Evolutionary conservation across 2,329 filamentous ascomycete species (phyloP).

Genomic region (Fusarium sp.): DNA sequence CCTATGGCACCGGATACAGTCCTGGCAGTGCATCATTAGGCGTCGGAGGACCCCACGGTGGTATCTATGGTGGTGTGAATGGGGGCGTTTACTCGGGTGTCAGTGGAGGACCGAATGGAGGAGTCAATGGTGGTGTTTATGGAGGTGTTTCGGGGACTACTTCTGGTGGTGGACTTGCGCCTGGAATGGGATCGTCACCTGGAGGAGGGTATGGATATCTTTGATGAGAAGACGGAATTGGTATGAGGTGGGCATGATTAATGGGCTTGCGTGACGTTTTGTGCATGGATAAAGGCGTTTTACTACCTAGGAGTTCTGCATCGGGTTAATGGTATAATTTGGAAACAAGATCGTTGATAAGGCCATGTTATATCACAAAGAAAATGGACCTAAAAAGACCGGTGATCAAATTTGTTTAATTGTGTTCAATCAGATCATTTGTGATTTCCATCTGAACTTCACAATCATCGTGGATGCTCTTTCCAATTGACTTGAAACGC

Average conservation of each 20-base stretch:
- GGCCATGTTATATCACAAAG: neutral
- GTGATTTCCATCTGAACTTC: too few species aligned
- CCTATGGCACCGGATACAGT: conserved; percentile 9
- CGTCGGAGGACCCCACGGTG: conserved; percentile 10
- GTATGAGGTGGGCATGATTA: neutral
- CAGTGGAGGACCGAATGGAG: conserved; percentile 20
- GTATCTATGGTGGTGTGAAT: conserved; percentile 29
- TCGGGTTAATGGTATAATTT: neutral
- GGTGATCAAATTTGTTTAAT: neutral
- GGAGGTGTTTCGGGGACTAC: conserved; percentile 28
- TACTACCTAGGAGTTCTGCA: accelerated
- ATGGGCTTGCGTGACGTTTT: neutral
- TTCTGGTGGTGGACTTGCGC: conserved; percentile 18
- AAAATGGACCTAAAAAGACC: neutral
- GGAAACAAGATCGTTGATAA: neutral
- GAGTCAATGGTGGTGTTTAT: conserved; percentile 27
- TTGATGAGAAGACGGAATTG: neutral
- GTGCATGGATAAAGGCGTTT: neutral
- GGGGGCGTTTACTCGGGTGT: conserved; percentile 28
- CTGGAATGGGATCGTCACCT: conserved; percentile 23
- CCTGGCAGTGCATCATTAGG: conserved; percentile 19
- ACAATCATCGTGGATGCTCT: neutral
- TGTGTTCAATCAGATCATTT: neutral
- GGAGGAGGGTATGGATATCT: conserved; percentile 26
- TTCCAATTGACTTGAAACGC: neutral